These are phyloP conservation scores for Metschnikowia shivogae DNA, from an alignment of 805 yeast species.

Conservation along the genomic window DNA sequence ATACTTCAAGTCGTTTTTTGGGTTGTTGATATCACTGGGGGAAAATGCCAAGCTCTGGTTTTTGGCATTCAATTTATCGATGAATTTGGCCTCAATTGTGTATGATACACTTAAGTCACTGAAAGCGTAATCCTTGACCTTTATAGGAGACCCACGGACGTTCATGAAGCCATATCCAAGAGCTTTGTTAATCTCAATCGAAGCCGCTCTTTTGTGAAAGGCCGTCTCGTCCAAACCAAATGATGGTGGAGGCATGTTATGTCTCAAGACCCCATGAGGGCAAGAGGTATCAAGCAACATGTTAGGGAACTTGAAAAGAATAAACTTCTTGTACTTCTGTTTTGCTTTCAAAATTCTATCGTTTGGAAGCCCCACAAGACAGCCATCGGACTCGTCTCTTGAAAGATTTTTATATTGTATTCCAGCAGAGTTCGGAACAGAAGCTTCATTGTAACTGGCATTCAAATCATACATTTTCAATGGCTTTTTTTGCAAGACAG, in stretches of 20 bases:
- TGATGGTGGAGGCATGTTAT: conserved; percentile 41
- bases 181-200: conserved; percentile 33
- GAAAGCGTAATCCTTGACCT: conserved; percentile 43
- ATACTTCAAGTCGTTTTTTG: conserved; percentile 29
- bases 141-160: conserved; percentile 50
- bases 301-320: conserved; percentile 55
- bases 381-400: conserved; percentile 43
- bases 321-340: conserved; percentile 51
- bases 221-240: conserved; percentile 39
- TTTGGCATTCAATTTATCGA: conserved; percentile 40
- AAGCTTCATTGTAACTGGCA: conserved; percentile 50
- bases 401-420: conserved; percentile 42
- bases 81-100: conserved; percentile 50
- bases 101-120: conserved; percentile 47
- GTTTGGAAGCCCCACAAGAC: conserved; percentile 46
- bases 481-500: conserved; percentile 44
- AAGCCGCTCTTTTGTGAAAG: conserved; percentile 31
- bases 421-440: conserved; percentile 51
- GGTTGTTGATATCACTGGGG: conserved; percentile 36
- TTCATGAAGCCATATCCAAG: conserved; percentile 54
- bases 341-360: conserved; percentile 47
- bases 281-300: conserved; percentile 51
- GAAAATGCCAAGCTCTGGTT: conserved; percentile 27
- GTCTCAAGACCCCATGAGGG: conserved; percentile 38
- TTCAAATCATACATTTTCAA: conserved; percentile 57